Evolutionary conservation across 805 yeast species (phyloP).

Genomic region (Metschnikowia amazonensis): DNA sequence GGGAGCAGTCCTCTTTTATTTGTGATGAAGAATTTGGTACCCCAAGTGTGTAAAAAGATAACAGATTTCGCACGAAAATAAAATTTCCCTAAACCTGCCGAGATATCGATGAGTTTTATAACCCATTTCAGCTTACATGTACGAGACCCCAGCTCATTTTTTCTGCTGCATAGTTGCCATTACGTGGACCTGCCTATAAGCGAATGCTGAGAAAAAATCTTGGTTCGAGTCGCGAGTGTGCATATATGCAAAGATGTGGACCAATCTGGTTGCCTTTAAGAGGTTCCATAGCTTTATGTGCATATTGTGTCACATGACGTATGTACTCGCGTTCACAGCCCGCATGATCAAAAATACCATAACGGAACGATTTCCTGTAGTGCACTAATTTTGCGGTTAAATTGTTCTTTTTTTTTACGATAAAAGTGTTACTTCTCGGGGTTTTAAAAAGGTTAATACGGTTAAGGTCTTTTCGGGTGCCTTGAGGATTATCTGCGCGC

Average conservation of each 20-base stretch:
- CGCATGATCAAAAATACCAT: neutral
- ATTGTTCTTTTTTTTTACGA: too few species aligned
- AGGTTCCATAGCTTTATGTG: neutral
- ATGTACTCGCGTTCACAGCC: neutral
- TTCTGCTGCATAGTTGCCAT: constrained; percentile 1
- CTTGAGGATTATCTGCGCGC: neutral
- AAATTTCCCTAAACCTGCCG: neutral
- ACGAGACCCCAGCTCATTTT: constrained; percentile 1
- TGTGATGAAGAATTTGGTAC: neutral
- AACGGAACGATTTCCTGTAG: too few species aligned
- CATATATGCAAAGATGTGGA: neutral
- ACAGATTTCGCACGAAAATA: constrained; percentile 1
- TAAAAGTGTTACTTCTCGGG: neutral
- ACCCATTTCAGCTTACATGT: constrained; percentile 1
- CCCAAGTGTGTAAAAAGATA: constrained; percentile 1
- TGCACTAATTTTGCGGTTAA: too few species aligned
- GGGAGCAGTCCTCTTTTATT: neutral
- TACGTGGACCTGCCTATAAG: neutral
- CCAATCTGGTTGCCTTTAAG: neutral
- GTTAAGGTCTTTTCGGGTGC: neutral
- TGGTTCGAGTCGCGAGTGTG: neutral
- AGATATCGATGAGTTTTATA: constrained; percentile 4
- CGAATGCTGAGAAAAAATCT: constrained; percentile 1
- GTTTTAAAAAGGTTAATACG: neutral
- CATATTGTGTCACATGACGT: neutral